These are phyloP conservation scores for Arthrobotrys pseudoclavata DNA, from an alignment of 2,329 filamentous ascomycete genomes.

Conservation along the genomic window DNA sequence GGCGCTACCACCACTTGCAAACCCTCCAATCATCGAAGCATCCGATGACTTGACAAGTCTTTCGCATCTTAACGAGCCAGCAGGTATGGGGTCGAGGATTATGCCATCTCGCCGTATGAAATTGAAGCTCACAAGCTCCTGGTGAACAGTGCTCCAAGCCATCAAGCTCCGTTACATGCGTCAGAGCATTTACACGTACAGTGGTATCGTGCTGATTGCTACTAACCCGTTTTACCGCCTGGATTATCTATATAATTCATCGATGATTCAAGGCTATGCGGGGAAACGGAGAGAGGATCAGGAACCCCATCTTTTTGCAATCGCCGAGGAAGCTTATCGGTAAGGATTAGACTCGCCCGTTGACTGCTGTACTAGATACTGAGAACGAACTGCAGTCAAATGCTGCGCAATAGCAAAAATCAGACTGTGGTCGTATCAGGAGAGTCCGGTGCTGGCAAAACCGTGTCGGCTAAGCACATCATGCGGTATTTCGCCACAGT, in stretches of 20 bases:
- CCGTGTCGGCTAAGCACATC: constrained; percentile 99
- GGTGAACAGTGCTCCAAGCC: constrained; percentile 84
- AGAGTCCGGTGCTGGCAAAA: constrained; percentile 98
- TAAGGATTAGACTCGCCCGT: constrained; percentile 68
- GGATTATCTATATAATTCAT: constrained; percentile 96
- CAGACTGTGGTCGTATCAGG: constrained; percentile 99
- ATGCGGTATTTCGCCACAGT: constrained; percentile 99
- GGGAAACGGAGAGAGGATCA: constrained; percentile 96
- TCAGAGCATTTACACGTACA: constrained; percentile 99
- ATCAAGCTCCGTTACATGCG: constrained; percentile 97
- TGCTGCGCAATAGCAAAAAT: constrained; percentile 94
- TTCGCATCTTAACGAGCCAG: constrained; percentile 97
- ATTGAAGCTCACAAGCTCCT: constrained; percentile 59
- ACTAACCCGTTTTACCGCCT: constrained; percentile 98
- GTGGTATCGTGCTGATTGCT: constrained; percentile 97
- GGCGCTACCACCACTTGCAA: constrained; percentile 92
- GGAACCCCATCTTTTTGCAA: constrained; percentile 97
- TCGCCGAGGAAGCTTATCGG: constrained; percentile 98
- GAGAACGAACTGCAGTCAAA: constrained; percentile 75
- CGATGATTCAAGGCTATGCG: constrained; percentile 99
- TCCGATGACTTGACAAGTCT: constrained; percentile 98
- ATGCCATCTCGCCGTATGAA: not conserved
- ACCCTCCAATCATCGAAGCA: constrained; percentile 96
- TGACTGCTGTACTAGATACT: constrained; percentile 3
- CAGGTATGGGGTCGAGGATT: constrained; percentile 73